Evolutionary conservation across 495 filamentous ascomycete species (phyloP), one percentile per base, ranked within the genome.

Genomic region (Parathielavia appendiculata): DNA sequence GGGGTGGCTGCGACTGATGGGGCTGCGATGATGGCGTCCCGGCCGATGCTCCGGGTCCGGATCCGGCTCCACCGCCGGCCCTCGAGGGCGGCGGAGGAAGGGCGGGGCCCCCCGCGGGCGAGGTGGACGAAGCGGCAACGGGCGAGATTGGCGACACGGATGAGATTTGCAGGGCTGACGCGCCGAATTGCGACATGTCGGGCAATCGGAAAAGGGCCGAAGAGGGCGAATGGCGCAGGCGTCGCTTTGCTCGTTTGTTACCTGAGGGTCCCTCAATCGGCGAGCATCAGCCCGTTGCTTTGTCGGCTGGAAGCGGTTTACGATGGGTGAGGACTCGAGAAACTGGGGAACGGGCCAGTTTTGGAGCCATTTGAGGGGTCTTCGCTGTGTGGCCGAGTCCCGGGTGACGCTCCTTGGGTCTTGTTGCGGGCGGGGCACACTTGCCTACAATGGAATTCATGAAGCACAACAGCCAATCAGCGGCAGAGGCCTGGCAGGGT

Each of bases 231-330:
- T 7, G 32, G 40, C 48, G 56, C 38, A 38, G 20, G 12, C 48
- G 40, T 38, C 30, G 57, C 49, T 14, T 59, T 41, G 14, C 34
- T 43, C 39, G 14, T 34, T 30, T 19, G 54, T 12, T 11, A 56
- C 17, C 26, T 30, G 26, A 17, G 36, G 9, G n/a, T 26, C 19
- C 34, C 43, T 19, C 6, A 26, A 22, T 53, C 34, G 48, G 38
- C 30, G 39, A 54, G 41, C 35, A 48, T 49, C 22, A 53, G 22
- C 39, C 36, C 26, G 38, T 26, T 52, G 51, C 16, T 26, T 30
- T 53, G 48, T 66, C 68, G 68, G 68, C 62, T 70, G 61, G 64
- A 61, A 60, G 65, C 69, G 69, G 69, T 67, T 71, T 65, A 45
- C 54, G 63, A 52, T 64, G 69, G 69, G 56, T 64, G 59, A 64